These are phyloP conservation scores for Kazachstania viticola DNA, from an alignment of 805 yeast species.

Conservation along the genomic window DNA sequence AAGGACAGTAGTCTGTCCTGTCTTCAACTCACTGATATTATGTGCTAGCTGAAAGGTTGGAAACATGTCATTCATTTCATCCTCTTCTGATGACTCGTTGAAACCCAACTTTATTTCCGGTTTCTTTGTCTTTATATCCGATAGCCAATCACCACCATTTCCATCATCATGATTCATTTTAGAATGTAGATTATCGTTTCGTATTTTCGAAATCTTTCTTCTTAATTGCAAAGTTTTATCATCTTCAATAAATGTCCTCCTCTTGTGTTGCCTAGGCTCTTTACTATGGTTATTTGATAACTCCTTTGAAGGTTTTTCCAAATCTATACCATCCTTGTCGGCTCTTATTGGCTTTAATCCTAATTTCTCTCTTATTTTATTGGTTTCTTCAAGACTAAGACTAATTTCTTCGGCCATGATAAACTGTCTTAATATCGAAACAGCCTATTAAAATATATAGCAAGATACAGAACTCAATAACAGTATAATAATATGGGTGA, in stretches of 20 bases:
- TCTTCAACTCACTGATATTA: conserved; percentile 30
- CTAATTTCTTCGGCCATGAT: conserved; percentile 16
- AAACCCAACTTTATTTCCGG: not conserved
- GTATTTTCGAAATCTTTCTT: not conserved
- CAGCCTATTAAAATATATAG: no score
- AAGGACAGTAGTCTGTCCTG: conserved; percentile 36
- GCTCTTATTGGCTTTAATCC: conserved; percentile 32
- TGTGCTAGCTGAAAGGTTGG: conserved; percentile 37
- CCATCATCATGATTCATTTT: not conserved
- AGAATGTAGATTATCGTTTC: not conserved
- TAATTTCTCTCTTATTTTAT: conserved; percentile 28
- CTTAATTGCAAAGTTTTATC: conserved; percentile 11
- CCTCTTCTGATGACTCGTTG: conserved; percentile 16
- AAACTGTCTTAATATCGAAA: no score
- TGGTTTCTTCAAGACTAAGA: conserved; percentile 34
- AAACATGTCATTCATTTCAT: conserved; percentile 13
- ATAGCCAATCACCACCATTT: not conserved
- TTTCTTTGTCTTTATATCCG: not conserved
- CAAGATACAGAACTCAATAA: no score
- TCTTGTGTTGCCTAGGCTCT: conserved; percentile 3
- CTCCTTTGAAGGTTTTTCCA: not conserved
- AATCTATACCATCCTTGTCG: conserved; percentile 3
- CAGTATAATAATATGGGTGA: no score
- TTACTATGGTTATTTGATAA: conserved; percentile 6
- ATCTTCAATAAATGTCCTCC: conserved; percentile 2